Evolutionary conservation across 176 grass and related monocot species (phyloP).

Genomic region (Aegilops bicornis): DNA sequence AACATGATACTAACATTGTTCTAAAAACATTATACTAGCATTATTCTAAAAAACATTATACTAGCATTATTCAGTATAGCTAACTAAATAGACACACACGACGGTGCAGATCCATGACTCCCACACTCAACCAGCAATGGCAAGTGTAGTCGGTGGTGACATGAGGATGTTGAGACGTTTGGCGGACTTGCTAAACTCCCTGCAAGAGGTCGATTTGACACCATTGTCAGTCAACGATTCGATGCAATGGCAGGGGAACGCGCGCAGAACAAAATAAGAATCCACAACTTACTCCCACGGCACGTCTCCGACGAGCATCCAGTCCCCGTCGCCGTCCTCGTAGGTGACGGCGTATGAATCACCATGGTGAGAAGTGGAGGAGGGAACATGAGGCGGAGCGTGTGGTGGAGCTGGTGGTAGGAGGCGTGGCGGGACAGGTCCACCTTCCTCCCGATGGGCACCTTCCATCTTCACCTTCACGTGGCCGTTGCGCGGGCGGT

Average conservation of each 20-base stretch:
- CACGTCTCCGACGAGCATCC: conserved; percentile 73
- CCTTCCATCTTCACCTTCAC: conserved; percentile 91
- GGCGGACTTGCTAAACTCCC: conserved; percentile 33
- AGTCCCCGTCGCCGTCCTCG: conserved; percentile 77
- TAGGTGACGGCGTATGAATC: conserved; percentile 44
- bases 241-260: too few species aligned
- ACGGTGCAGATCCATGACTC: background rate
- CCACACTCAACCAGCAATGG: background rate
- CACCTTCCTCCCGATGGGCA: conserved; percentile 77
- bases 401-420: conserved; percentile 54
- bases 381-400: conserved; percentile 60
- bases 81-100: background rate
- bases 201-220: conserved; percentile 8
- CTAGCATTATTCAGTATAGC: background rate
- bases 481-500: conserved; percentile 8
- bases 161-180: conserved; percentile 60
- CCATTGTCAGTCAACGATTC: background rate
- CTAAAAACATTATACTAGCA: too few species aligned
- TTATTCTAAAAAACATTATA: too few species aligned
- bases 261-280: background rate
- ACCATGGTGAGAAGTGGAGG: background rate
- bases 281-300: conserved; percentile 69
- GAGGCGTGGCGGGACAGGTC: conserved; percentile 60
- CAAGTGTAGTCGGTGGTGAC: background rate
- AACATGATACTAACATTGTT: background rate